Conservation (phyloP, 2,329 filamentous ascomycete genomes). For the Coleophoma eucalyptorum region DNA sequence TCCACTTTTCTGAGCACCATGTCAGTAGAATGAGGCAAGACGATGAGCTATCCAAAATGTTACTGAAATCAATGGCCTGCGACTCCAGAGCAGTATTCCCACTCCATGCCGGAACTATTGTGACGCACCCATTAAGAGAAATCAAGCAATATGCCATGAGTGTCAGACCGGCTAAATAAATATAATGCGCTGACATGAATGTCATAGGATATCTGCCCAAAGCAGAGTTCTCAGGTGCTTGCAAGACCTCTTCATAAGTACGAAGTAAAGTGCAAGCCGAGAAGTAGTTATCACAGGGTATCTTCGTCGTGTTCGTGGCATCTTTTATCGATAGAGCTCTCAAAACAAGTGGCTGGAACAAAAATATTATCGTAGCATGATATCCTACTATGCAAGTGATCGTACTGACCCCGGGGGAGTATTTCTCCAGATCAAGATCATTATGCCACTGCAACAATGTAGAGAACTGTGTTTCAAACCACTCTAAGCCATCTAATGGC, state of each 20-base stretch:
- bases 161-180: not conserved
- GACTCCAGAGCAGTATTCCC: not conserved
- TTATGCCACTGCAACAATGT: not conserved
- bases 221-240: not conserved
- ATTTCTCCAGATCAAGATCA: not conserved
- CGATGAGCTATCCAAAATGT: not conserved
- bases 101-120: not conserved
- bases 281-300: not conserved
- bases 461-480: not conserved
- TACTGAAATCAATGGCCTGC: not conserved
- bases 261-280: not conserved
- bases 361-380: not conserved
- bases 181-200: not conserved
- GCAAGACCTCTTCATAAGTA: not conserved
- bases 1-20: not conserved
- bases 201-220: not conserved
- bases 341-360: not conserved
- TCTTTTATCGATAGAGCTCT: not conserved
- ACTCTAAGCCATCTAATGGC: not conserved
- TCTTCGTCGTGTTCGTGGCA: not conserved
- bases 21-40: slow-evolving; percentile 1
- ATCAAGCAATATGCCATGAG: not conserved
- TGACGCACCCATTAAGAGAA: not conserved
- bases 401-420: not conserved
- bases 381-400: not conserved